Evolutionary conservation across 441 rosid species (phyloP).

Genomic region (Geranium incanum): DNA sequence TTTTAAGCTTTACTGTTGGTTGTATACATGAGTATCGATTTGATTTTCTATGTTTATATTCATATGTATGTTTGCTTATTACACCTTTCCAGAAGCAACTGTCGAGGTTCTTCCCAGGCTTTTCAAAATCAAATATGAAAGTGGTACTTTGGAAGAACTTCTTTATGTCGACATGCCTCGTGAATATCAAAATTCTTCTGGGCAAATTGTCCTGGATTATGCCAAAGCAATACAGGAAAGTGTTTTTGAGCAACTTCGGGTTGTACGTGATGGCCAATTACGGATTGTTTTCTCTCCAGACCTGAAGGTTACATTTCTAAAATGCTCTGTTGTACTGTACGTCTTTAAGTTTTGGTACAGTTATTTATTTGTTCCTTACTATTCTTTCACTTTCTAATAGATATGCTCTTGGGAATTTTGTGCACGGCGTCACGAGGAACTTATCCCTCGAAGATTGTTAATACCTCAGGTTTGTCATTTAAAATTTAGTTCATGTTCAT

Average conservation of each 20-base stretch:
- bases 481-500: not conserved
- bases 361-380: slow-evolving; percentile 29
- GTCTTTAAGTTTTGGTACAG: slow-evolving; percentile 6
- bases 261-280: slow-evolving; percentile 96
- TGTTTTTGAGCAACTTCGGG: slow-evolving; percentile 95
- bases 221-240: slow-evolving; percentile 98
- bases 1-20: not conserved
- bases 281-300: slow-evolving; percentile 92
- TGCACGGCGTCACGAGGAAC: slow-evolving; percentile 96
- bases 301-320: slow-evolving; percentile 57
- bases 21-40: not conserved
- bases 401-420: slow-evolving; percentile 99
- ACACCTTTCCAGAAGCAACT: slow-evolving; percentile 65
- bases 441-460: slow-evolving; percentile 80
- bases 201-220: slow-evolving; percentile 90
- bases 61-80: slow-evolving; percentile 19
- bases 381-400: slow-evolving; percentile 37
- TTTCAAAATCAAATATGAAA: slow-evolving; percentile 93
- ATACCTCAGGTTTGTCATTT: slow-evolving; percentile 70
- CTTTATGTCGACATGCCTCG: slow-evolving; percentile 95
- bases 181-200: slow-evolving; percentile 81
- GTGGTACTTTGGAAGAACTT: slow-evolving; percentile 94
- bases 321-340: slow-evolving; percentile 5
- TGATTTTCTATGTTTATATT: not conserved
- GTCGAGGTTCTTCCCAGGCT: slow-evolving; percentile 97